Conservation (phyloP, 208 protist species). For the Crithidia thermophila region DNA sequence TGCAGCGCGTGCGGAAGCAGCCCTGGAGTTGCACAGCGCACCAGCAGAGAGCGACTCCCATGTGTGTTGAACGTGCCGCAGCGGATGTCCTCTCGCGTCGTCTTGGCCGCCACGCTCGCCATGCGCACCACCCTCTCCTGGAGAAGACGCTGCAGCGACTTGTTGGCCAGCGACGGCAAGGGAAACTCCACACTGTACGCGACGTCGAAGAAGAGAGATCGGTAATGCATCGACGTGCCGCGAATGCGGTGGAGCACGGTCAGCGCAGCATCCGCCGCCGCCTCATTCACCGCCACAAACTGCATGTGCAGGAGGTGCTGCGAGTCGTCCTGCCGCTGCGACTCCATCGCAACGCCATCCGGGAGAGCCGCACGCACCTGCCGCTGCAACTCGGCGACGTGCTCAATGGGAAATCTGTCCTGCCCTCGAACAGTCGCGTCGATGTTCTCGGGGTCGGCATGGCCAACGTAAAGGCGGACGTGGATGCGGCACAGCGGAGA, state of each 20-base stretch:
- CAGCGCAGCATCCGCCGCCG: slow-evolving; percentile 1
- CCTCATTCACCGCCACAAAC: background rate
- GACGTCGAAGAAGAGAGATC: slow-evolving; percentile 9
- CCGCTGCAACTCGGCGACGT: background rate
- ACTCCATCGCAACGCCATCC: slow-evolving; percentile 1
- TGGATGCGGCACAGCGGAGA: background rate
- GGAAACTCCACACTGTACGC: slow-evolving; percentile 8
- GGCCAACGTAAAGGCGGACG: slow-evolving; percentile 5
- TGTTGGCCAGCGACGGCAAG: slow-evolving; percentile 8
- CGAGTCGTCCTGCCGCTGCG: background rate
- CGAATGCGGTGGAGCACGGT: slow-evolving; percentile 9
- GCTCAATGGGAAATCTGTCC: background rate
- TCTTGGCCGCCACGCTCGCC: background rate
- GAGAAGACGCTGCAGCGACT: background rate
- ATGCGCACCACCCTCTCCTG: background rate
- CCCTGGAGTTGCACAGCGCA: background rate
- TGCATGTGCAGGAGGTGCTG: slow-evolving; percentile 4
- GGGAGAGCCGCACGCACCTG: slow-evolving; percentile 1
- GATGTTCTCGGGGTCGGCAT: background rate
- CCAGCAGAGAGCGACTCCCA: slow-evolving; percentile 6
- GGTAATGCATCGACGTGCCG: slow-evolving; percentile 2
- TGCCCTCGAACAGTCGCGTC: background rate
- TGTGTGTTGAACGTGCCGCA: background rate
- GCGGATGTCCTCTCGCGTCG: background rate
- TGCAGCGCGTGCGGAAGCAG: background rate